These are phyloP conservation scores for Orbilia quercus DNA, from an alignment of 2,329 filamentous ascomycete genomes.

Conservation along the genomic window DNA sequence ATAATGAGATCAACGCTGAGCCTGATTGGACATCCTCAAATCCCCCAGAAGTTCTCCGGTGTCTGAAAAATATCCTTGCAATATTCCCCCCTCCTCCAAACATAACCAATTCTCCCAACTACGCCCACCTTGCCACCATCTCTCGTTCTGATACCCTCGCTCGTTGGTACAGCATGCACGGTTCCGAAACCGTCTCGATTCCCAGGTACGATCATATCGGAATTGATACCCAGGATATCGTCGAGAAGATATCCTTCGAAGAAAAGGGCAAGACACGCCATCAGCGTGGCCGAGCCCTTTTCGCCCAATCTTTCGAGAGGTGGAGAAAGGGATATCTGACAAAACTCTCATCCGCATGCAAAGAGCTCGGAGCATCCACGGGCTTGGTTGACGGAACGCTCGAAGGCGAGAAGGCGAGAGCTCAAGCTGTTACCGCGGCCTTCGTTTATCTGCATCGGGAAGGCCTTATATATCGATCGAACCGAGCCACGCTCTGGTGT, in stretches of 20 bases:
- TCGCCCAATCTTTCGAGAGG: constrained; percentile 51
- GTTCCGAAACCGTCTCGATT: constrained; percentile 57
- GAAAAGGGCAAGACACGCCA: constrained; percentile 47
- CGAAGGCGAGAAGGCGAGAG: constrained; percentile 55
- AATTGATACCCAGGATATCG: constrained; percentile 58
- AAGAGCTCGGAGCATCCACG: constrained; percentile 58
- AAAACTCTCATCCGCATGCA: constrained; percentile 56
- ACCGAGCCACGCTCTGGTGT: constrained; percentile 59
- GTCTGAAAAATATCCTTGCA: constrained; percentile 3
- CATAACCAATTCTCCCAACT: constrained; percentile 59
- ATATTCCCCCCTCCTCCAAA: constrained; percentile 60
- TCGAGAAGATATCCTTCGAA: constrained; percentile 56
- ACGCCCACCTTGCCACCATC: constrained; percentile 59
- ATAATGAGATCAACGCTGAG: too few relatives aligned
- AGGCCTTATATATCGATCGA: constrained; percentile 59
- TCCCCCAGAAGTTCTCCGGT: background rate
- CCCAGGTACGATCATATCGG: constrained; percentile 60
- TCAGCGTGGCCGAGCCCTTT: constrained; percentile 53
- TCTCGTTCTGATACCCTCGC: constrained; percentile 59
- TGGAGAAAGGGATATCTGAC: constrained; percentile 57
- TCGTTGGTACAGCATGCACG: constrained; percentile 59
- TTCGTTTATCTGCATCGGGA: constrained; percentile 58
- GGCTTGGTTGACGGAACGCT: constrained; percentile 57
- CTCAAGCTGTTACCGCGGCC: constrained; percentile 57
- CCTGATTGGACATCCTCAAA: background rate